phyloP scores from a whole-genome alignment of 1,284 basidiomycete genomes.

The Melampsora occidentalis region DNA sequence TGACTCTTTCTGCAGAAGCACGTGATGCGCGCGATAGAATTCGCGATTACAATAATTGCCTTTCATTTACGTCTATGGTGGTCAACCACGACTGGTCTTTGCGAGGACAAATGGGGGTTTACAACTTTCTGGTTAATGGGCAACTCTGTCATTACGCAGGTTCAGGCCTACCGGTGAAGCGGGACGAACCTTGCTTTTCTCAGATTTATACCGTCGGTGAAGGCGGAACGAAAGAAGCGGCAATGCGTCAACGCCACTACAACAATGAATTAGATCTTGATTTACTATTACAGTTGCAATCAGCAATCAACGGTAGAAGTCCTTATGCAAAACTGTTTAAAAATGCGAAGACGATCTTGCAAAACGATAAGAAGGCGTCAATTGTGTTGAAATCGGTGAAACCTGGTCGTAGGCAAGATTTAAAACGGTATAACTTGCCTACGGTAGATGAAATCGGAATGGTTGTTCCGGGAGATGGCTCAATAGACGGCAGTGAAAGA shows the following conservation, averaged over 20 bases:
- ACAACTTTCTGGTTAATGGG: neutral
- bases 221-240: neutral
- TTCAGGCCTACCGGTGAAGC: neutral
- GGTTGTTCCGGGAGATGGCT: too few relatives aligned
- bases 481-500: too few relatives aligned
- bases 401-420: neutral
- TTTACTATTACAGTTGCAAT: neutral
- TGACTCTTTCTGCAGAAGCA: too few relatives aligned
- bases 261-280: neutral
- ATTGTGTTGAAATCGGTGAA: too few relatives aligned
- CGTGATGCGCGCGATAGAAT: too few relatives aligned
- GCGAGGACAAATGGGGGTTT: neutral
- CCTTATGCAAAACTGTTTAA: slow-evolving; percentile 10
- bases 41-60: slow-evolving; percentile 1
- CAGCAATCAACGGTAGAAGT: neutral
- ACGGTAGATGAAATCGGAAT: too few relatives aligned
- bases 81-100: neutral
- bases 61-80: neutral
- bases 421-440: neutral
- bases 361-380: too few relatives aligned
- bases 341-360: neutral
- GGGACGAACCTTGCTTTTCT: neutral
- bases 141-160: neutral
- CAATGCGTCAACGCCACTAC: neutral
- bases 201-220: slow-evolving; percentile 12